A percentile compares a stretch with the other conserved stretches of the same genome.
Conservation (phyloP, 192 early-diverging fungal genomes). For the Coemansia sp. region DNA sequence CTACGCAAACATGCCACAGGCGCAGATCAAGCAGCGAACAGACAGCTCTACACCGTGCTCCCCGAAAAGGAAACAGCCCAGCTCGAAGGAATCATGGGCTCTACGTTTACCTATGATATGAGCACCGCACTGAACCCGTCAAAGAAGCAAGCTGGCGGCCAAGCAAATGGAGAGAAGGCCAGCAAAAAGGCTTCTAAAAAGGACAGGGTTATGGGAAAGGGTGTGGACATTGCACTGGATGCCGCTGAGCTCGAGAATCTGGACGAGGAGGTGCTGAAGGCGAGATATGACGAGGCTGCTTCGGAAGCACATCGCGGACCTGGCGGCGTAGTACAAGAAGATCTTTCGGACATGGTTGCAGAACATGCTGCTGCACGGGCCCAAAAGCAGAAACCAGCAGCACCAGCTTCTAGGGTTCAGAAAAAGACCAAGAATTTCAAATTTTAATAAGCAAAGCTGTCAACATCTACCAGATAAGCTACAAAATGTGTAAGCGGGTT, state of each 20-base stretch:
- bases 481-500: background rate
- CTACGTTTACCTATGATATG: conserved; percentile 88
- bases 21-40: conserved; percentile 43
- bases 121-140: conserved; percentile 54
- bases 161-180: background rate
- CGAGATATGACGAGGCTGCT: conserved; percentile 77
- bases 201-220: conserved; percentile 62
- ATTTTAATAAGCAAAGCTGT: conserved; percentile 18
- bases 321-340: conserved; percentile 59
- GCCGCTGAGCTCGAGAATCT: conserved; percentile 85
- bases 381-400: conserved; percentile 70
- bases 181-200: conserved; percentile 25
- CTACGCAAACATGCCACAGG: too few species aligned
- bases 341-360: conserved; percentile 87
- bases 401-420: conserved; percentile 46
- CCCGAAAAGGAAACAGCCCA: conserved; percentile 67
- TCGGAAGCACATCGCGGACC: conserved; percentile 33
- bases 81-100: conserved; percentile 91
- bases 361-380: conserved; percentile 75
- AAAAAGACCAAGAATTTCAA: conserved; percentile 55
- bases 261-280: conserved; percentile 73
- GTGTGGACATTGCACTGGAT: conserved; percentile 86
- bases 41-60: conserved; percentile 86
- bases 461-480: background rate
- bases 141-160: conserved; percentile 33